A percentile compares a stretch with the other conserved stretches of the same genome.
Conservation (phyloP, 441 rosid species). For the Erodium trifolium region DNA sequence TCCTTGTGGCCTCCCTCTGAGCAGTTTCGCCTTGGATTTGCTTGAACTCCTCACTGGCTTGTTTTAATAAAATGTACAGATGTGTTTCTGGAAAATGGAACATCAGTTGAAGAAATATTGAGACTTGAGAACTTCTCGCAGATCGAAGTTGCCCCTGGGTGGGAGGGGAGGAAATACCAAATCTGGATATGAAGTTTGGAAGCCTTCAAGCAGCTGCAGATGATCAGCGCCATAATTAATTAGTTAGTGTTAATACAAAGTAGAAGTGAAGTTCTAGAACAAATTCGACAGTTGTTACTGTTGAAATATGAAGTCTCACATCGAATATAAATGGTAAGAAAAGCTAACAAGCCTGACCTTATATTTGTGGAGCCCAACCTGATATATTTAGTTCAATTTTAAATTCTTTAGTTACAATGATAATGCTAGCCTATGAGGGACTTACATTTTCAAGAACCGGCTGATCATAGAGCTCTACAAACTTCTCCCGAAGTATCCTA, state of each 20-base stretch:
- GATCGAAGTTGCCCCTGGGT: slow-evolving; percentile 69
- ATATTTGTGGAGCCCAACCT: background rate
- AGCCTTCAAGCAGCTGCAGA: slow-evolving; percentile 72
- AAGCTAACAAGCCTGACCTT: background rate
- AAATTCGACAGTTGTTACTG: background rate
- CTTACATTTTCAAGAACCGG: slow-evolving; percentile 93
- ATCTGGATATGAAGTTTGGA: slow-evolving; percentile 57
- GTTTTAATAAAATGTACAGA: slow-evolving; percentile 1
- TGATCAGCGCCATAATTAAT: slow-evolving; percentile 10
- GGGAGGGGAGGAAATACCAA: slow-evolving; percentile 76
- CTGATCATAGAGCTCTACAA: slow-evolving; percentile 79
- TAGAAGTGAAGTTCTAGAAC: background rate
- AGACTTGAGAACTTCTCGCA: slow-evolving; percentile 63
- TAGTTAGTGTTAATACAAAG: slow-evolving; percentile 3
- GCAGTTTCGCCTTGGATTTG: background rate
- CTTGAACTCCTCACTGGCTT: background rate
- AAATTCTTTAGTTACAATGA: too few species aligned
- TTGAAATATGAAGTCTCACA: too few species aligned
- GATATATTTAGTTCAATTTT: background rate
- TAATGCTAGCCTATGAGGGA: slow-evolving; percentile 10
- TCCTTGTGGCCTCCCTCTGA: background rate
- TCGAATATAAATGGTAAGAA: background rate
- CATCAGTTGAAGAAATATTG: slow-evolving; percentile 83
- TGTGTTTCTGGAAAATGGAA: slow-evolving; percentile 7
- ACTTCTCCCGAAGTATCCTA: slow-evolving; percentile 70